A percentile compares a stretch with the other conserved stretches of the same genome.
Conservation (phyloP, 2,329 filamentous ascomycete species). For the Fusarium multiceps region DNA sequence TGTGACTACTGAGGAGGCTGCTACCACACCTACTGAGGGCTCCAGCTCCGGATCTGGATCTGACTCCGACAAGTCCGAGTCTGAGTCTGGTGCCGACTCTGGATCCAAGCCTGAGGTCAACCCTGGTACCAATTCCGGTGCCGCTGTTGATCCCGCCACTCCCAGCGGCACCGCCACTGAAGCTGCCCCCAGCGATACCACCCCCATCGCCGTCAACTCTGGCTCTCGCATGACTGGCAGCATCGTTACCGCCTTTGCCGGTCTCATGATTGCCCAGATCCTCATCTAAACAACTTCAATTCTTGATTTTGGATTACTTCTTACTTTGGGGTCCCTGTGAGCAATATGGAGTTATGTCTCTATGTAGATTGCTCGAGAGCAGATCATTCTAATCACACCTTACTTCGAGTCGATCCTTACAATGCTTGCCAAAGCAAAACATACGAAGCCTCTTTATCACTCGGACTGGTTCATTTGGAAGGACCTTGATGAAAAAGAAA, state of each 20-base stretch:
- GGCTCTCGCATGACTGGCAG: conserved; percentile 46
- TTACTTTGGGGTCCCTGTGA: conserved; percentile 30
- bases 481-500: conserved; percentile 12
- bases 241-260: conserved; percentile 46
- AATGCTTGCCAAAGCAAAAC: conserved; percentile 39
- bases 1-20: conserved; percentile 12
- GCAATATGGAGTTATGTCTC: conserved; percentile 10
- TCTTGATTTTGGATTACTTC: conserved; percentile 43
- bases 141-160: conserved; percentile 25
- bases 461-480: conserved; percentile 20
- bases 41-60: conserved; percentile 17
- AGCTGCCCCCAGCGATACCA: background rate
- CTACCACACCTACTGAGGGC: conserved; percentile 20
- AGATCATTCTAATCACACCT: conserved; percentile 47
- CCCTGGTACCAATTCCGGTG: conserved; percentile 14
- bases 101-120: background rate
- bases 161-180: conserved; percentile 15
- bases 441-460: conserved; percentile 21
- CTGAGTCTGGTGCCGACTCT: background rate
- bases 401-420: conserved; percentile 47
- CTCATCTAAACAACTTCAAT: conserved; percentile 45
- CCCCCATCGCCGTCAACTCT: conserved; percentile 41
- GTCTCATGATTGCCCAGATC: conserved; percentile 47
- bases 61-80: conserved; percentile 1
- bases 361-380: conserved; percentile 34